Base-by-base conservation (phyloP, 345 rosid species). In the Brassica juncea region DNA sequence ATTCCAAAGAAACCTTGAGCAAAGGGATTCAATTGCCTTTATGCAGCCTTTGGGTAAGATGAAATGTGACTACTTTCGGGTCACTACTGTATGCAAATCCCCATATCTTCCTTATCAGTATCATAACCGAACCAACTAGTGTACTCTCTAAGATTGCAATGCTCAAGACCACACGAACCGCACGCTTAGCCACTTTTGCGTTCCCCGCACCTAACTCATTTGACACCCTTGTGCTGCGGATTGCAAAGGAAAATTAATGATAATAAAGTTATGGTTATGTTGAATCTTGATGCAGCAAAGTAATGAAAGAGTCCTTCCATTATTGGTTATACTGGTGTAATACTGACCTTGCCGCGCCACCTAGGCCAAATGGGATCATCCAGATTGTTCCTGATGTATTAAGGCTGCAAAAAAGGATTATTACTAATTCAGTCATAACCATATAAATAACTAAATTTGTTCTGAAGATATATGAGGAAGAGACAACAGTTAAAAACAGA, bases 281-380 rank as follows among this genome's bases (percentile, higher is more conserved):
- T n/a, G 23, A 14, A 31, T 31, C 39, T 63, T 11, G 0, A 63
- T 63, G 42, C 42, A 62, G 2, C 66, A 47, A 47, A 49, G 15
- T 49, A n/a, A 14, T 5, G 7, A 1, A 49, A 4, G 55, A 5
- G 7, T 49, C 7, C 57, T 49, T 49, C 19, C 57, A 49, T 49
- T 2, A 1, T 49, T 49, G 57, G 19, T 49, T 14, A 11, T 42
- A 47, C 10, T 39, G 27, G 68, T 72, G 44, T 39, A 19, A 19
- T 19, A 79, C 69, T 30, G 39, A 79, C 97, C 92, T 89, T 77
- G 89, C 86, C 32, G 91, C 86, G 6, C 90, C 88, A 31, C 93
- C 87, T 7, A 89, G 89, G 3, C 92, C 92, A 57, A 88, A 86
- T 16, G 97, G 84, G 83, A 89, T 82, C 93, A 86, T 88, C 76